Conservation (phyloP, 441 rosid species). For the Adansonia rubrostipa region DNA sequence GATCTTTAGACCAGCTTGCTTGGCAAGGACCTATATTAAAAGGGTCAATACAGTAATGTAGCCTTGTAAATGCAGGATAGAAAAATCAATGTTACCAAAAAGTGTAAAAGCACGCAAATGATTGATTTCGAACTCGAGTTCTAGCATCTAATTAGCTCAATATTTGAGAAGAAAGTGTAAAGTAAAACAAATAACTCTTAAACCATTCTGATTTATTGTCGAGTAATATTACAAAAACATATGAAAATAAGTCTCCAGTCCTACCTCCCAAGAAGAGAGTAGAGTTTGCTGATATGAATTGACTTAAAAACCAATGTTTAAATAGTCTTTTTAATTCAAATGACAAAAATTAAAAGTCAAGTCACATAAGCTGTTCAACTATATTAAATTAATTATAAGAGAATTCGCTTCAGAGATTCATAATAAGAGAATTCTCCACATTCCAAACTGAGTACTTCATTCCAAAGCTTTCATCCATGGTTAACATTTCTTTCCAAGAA, state of each 20-base stretch:
- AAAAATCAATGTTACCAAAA: neutral
- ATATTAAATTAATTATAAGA: neutral
- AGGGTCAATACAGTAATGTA: conserved; percentile 15
- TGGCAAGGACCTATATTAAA: conserved; percentile 68
- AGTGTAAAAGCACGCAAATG: neutral
- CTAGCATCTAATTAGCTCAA: neutral
- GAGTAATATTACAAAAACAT: neutral
- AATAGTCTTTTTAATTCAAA: neutral
- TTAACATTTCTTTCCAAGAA: neutral
- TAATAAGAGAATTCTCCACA: neutral
- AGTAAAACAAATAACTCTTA: neutral
- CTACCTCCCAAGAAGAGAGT: neutral
- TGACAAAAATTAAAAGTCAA: neutral
- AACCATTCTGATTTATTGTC: neutral
- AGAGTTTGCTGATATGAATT: neutral
- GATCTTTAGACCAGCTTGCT: conserved; percentile 92
- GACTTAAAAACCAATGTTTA: neutral
- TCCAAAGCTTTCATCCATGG: neutral
- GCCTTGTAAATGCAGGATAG: conserved; percentile 18
- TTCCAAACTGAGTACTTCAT: neutral
- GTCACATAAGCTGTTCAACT: neutral
- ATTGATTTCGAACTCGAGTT: conserved; percentile 4
- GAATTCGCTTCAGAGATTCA: conserved; percentile 5
- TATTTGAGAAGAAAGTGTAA: neutral
- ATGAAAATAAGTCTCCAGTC: neutral